Evolutionary conservation across 2,329 filamentous ascomycete species (phyloP).

Genomic region (Pestalotiopsis fici): DNA sequence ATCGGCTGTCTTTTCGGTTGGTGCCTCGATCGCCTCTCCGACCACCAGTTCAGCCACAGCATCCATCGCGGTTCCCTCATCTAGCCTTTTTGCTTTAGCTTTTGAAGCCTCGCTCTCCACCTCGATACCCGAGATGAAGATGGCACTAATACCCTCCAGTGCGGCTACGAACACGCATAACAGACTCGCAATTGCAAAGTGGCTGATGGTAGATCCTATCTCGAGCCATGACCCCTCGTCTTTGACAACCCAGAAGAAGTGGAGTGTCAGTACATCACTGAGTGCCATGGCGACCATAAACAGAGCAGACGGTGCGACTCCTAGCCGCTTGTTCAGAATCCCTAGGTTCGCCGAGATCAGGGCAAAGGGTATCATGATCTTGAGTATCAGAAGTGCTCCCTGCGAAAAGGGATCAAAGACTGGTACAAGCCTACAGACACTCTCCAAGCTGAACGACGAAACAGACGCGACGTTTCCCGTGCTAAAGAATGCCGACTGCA

Average conservation of each 20-base stretch:
- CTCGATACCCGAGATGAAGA: constrained; percentile 80
- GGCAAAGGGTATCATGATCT: constrained; percentile 91
- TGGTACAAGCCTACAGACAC: constrained; percentile 82
- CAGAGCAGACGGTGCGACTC: constrained; percentile 82
- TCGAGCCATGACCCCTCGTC: constrained; percentile 98
- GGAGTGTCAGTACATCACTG: constrained; percentile 87
- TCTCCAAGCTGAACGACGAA: constrained; percentile 90
- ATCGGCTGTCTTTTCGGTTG: not conserved
- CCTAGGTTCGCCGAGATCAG: constrained; percentile 93
- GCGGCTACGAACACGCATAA: constrained; percentile 88
- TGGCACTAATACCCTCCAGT: constrained; percentile 81
- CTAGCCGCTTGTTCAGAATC: constrained; percentile 81
- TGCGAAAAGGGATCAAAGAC: constrained; percentile 94
- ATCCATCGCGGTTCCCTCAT: constrained; percentile 12
- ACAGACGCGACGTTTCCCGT: constrained; percentile 95
- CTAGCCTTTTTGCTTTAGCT: not conserved
- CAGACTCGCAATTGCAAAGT: constrained; percentile 90
- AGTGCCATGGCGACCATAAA: constrained; percentile 95
- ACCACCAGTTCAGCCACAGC: constrained; percentile 11
- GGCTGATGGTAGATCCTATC: constrained; percentile 94
- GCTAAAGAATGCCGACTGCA: constrained; percentile 95
- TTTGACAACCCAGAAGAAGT: constrained; percentile 97
- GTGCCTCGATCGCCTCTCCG: constrained; percentile 5
- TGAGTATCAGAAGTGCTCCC: constrained; percentile 81
- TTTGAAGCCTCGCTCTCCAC: constrained; percentile 42